Evolutionary conservation across 805 yeast genomes (phyloP).

Genomic region (Candida glaebosa): DNA sequence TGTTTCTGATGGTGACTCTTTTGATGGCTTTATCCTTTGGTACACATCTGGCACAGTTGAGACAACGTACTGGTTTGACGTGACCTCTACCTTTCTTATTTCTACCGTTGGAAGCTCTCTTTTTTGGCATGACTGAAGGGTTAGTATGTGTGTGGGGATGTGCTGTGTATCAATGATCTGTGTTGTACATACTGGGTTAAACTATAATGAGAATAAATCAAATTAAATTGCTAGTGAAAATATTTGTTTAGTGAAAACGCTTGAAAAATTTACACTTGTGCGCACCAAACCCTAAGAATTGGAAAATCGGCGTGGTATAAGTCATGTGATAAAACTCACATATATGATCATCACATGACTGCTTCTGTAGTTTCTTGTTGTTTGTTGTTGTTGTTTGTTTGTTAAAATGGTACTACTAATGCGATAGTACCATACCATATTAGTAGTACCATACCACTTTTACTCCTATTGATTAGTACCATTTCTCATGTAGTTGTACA

Average conservation of each 20-base stretch:
- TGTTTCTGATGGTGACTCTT: constrained; percentile 99
- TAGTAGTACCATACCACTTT: too few species aligned
- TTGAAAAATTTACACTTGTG: too few species aligned
- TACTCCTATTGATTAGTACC: too few species aligned
- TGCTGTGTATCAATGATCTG: too few species aligned
- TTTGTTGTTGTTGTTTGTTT: too few species aligned
- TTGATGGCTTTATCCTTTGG: constrained; percentile 99
- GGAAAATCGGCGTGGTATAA: too few species aligned
- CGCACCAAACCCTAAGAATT: background rate
- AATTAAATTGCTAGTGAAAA: background rate
- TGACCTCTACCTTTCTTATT: constrained; percentile 99
- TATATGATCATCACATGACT: too few species aligned
- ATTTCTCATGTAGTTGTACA: too few species aligned
- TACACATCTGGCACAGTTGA: constrained; percentile 99
- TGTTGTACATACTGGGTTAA: too few species aligned
- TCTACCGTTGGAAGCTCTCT: constrained; percentile 99
- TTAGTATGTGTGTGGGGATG: constrained; percentile 17
- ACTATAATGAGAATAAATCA: background rate
- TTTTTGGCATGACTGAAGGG: constrained; percentile 85
- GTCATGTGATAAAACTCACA: too few species aligned
- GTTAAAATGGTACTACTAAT: too few species aligned
- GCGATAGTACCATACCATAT: too few species aligned
- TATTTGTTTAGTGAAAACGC: background rate
- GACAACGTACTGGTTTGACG: constrained; percentile 99
- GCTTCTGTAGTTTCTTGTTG: background rate